Conservation (phyloP, 1,284 basidiomycete species). For the Sanghuangporus weigelae region DNA sequence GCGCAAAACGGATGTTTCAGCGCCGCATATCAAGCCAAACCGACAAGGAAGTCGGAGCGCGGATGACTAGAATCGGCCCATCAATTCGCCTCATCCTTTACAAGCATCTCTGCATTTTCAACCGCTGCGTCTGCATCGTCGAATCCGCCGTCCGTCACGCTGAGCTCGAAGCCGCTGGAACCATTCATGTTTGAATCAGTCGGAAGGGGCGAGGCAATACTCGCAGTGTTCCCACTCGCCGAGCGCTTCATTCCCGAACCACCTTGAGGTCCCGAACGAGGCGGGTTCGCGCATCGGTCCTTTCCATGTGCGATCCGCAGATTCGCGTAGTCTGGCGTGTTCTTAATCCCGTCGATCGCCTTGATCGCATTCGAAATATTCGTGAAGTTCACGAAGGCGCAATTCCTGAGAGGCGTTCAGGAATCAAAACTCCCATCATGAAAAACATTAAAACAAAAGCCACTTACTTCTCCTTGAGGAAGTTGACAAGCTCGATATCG, state of each 20-base stretch:
- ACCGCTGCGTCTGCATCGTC: slow-evolving; percentile 25
- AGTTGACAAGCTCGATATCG: slow-evolving; percentile 93
- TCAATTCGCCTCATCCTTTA: slow-evolving; percentile 23
- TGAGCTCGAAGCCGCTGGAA: slow-evolving; percentile 24
- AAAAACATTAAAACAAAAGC: background rate
- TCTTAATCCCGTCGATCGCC: slow-evolving; percentile 89
- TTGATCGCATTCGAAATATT: slow-evolving; percentile 93
- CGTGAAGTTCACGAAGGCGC: slow-evolving; percentile 92
- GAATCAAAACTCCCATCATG: background rate
- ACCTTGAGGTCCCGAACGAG: slow-evolving; percentile 75
- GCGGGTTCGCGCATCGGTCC: slow-evolving; percentile 89
- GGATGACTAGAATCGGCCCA: slow-evolving; percentile 20
- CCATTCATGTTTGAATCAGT: slow-evolving; percentile 21
- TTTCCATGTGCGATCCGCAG: slow-evolving; percentile 89
- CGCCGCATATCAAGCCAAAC: background rate
- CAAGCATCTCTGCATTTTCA: slow-evolving; percentile 17
- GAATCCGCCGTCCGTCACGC: slow-evolving; percentile 19
- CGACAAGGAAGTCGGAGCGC: background rate
- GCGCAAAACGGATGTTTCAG: slow-evolving; percentile 16
- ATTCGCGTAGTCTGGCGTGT: slow-evolving; percentile 76
- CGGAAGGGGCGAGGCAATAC: slow-evolving; percentile 27
- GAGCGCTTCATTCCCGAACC: slow-evolving; percentile 39
- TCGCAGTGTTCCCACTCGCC: slow-evolving; percentile 33
- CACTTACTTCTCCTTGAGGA: slow-evolving; percentile 86
- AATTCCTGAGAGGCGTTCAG: slow-evolving; percentile 52